Evolutionary conservation across 345 rosid species (phyloP), one percentile per base, ranked within the genome.

Genomic region (Lumnitzera littorea): DNA sequence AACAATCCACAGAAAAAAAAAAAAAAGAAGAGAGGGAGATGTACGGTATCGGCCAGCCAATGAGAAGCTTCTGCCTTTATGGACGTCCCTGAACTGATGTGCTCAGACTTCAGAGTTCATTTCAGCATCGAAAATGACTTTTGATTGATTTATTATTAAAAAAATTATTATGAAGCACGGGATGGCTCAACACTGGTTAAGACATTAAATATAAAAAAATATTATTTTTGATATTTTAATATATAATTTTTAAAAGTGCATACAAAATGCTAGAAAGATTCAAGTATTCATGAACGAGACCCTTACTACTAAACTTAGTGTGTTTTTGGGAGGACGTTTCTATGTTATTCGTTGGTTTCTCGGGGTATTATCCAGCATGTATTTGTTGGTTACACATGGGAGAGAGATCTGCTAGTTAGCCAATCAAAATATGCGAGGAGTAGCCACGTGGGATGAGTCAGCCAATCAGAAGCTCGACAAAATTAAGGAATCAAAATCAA

Each of bases 401-500:
- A 20, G 0, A 24, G 58, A 56, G 60, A 69, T 59, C 71, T 61
- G 24, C 50, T 48, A 60, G 66, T 60, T 53, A 70, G 67, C 95
- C 91, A 91, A 84, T 86, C 85, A 80, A 69, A 47, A 56, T 63
- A 60, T 61, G 78, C 77, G 7, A 36, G 7, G 9, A 9, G 9
- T 36, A 4, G 43, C 9, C 87, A 82, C 63, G 14, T 80, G 91
- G 1, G 88, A 77, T 61, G 70, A 62, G 74, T 50, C 74, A 80
- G 71, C 96, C 90, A 83, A 78, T 86, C 91, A 80, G 74, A 72
- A 56, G 75, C 78, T 91, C 95, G 95, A 89, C 64, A 79, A 76
- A 70, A 72, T 89, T 89, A 91, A 91, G 98, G 98, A 81, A 79
- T 83, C 83, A 73, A 53, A 55, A 41, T 52, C 14, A 41, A 20